phyloP scores from a whole-genome alignment of 805 yeast species.

The Kazachstania bromeliacearum region DNA sequence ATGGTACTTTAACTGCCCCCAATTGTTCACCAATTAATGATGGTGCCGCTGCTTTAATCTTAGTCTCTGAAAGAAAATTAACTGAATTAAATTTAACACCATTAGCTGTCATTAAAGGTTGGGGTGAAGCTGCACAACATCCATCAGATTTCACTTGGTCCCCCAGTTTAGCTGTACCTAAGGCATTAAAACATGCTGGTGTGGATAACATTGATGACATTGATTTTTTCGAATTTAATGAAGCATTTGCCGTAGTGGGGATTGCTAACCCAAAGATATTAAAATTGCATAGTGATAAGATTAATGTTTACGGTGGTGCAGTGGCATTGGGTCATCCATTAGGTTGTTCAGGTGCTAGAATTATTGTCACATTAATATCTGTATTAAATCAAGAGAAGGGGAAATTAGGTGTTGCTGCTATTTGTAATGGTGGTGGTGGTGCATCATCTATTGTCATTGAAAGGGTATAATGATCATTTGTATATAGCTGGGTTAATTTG shows the following conservation, averaged over 20 bases:
- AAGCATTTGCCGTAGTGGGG: conserved; percentile 96
- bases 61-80: conserved; percentile 77
- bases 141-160: conserved; percentile 96
- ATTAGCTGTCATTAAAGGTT: conserved; percentile 77
- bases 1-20: conserved; percentile 95
- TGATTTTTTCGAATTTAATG: conserved; percentile 92
- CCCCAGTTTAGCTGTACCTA: conserved; percentile 90
- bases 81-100: conserved; percentile 83
- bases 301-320: conserved; percentile 91
- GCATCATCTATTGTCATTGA: conserved; percentile 89
- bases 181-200: conserved; percentile 84
- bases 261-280: conserved; percentile 74
- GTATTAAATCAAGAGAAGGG: conserved; percentile 79
- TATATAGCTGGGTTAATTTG: too few relatives aligned
- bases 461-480: conserved; percentile 36
- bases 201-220: conserved; percentile 49
- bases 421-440: conserved; percentile 99
- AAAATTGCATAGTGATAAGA: conserved; percentile 49
- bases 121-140: conserved; percentile 97
- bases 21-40: conserved; percentile 95
- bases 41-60: conserved; percentile 92
- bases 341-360: conserved; percentile 94
- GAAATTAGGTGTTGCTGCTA: conserved; percentile 87
- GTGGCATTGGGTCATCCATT: conserved; percentile 93
- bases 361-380: conserved; percentile 75